Evolutionary conservation across 2,329 filamentous ascomycete genomes (phyloP), one percentile per base, ranked within the genome.

Genomic region (Macroventuria anomochaeta): DNA sequence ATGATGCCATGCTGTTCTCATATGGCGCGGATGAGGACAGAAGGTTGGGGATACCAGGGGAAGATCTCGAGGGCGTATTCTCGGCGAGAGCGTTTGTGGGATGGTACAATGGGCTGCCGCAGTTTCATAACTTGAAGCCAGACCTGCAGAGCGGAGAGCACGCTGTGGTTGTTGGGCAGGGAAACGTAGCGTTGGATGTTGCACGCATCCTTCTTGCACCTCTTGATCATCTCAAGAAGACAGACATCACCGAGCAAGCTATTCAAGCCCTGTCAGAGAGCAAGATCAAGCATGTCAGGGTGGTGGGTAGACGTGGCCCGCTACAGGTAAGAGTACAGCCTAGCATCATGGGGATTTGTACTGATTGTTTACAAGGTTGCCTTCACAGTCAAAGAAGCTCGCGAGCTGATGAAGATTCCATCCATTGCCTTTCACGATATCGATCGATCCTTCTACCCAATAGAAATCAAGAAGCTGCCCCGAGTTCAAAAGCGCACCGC

Each of bases 101-200:
- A 15, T 99, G 95, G 95, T 99, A 99, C 75, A 99, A 99, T 74
- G 95, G 95, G 2, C 81, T 96, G 2, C 95, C 95, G 0, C 90
- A 96, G 64, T 90, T 90, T 69, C 83, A 88, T 17, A 75, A 83
- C 63, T 77, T 96, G 7, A 79, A 83, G n/a, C 90, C 92, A 0
- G 84, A 91, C 68, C 81, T 97, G 21, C 83, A 85, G 0, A 79
- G 81, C 8, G 89, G 89, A 0, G 91, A 96, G 43, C 88, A 93
- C 57, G 95, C 91, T 1, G 85, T 97, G 26, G 83, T 99, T 40
- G 87, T 99, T 59, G 95, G 95, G 2, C 93, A 99, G 69, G 95
- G 95, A 13, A 99, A 99, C 75, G 95, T 99, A 7, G 95, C 95
- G 0, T 79, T 99, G 40, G 95, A 99, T 72, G 90, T 99, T 13